Percentiles rank a stretch among this genome's conserved stretches.
These are phyloP conservation scores for Colletotrichum eremochloae DNA, from an alignment of 2,329 filamentous ascomycete species.

Conservation along the genomic window DNA sequence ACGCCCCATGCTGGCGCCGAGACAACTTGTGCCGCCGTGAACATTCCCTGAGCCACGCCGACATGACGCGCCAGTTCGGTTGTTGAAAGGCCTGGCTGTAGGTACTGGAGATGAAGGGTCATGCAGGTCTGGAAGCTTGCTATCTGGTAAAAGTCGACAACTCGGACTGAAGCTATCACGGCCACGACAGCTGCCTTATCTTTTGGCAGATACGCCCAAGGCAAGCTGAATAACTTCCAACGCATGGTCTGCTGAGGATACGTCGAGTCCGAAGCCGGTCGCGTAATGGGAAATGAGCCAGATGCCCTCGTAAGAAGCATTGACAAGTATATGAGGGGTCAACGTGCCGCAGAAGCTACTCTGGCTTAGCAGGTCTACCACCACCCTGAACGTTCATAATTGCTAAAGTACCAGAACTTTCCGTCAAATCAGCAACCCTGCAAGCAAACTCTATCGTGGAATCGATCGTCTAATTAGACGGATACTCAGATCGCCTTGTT, in stretches of 20 bases:
- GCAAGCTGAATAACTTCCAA: background rate
- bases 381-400: too few species aligned
- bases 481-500: too few species aligned
- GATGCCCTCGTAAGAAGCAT: background rate
- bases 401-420: too few species aligned
- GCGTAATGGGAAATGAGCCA: background rate
- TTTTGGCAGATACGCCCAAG: constrained; percentile 10
- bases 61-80: constrained; percentile 2
- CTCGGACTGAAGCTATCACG: constrained; percentile 6
- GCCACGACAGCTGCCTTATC: constrained; percentile 4
- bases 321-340: background rate
- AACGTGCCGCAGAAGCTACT: too few species aligned
- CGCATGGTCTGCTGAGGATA: background rate
- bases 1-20: constrained; percentile 10
- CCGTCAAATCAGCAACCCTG: too few species aligned
- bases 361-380: too few species aligned
- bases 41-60: constrained; percentile 18
- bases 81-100: background rate
- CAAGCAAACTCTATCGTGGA: too few species aligned
- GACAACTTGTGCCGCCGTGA: constrained; percentile 8
- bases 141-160: constrained; percentile 25
- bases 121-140: constrained; percentile 20
- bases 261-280: background rate
- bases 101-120: background rate
- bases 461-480: too few species aligned